These are phyloP conservation scores for Stentor coeruleus DNA, from an alignment of 73 alveolate genomes.

Conservation along the genomic window DNA sequence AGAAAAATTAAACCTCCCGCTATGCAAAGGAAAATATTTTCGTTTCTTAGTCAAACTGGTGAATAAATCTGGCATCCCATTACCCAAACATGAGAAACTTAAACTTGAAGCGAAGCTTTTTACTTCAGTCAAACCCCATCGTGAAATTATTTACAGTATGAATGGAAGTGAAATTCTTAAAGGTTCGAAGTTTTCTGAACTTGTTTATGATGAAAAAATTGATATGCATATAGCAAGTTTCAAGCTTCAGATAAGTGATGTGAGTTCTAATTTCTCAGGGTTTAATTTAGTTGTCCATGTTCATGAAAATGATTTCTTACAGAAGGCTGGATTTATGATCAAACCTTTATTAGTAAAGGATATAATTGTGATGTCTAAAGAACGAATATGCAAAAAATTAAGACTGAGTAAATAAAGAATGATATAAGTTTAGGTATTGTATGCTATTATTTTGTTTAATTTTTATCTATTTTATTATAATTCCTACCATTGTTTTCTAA, in stretches of 20 bases:
- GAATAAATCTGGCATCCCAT: not conserved
- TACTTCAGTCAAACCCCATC: not conserved
- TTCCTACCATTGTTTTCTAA: no score
- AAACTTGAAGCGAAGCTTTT: not conserved
- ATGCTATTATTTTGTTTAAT: no score
- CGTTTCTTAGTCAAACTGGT: not conserved
- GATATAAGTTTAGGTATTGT: no score
- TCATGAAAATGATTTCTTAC: not conserved
- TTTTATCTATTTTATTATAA: no score
- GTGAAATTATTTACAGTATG: not conserved
- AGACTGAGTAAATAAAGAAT: no score
- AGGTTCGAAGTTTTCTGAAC: not conserved
- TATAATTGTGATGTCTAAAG: not conserved
- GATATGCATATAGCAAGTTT: not conserved
- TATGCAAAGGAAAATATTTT: conserved; percentile 22
- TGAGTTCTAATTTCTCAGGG: conserved; percentile 8
- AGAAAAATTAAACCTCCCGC: not conserved
- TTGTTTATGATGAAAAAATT: not conserved
- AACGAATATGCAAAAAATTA: not conserved
- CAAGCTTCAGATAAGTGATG: conserved; percentile 5
- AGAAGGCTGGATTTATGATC: not conserved
- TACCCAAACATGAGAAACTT: not conserved
- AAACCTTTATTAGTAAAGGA: not conserved
- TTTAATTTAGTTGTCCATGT: not conserved
- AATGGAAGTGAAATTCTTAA: not conserved